Evolutionary conservation across 202 grass and related monocot genomes (phyloP).

Genomic region (Schoenoplectus triqueter): DNA sequence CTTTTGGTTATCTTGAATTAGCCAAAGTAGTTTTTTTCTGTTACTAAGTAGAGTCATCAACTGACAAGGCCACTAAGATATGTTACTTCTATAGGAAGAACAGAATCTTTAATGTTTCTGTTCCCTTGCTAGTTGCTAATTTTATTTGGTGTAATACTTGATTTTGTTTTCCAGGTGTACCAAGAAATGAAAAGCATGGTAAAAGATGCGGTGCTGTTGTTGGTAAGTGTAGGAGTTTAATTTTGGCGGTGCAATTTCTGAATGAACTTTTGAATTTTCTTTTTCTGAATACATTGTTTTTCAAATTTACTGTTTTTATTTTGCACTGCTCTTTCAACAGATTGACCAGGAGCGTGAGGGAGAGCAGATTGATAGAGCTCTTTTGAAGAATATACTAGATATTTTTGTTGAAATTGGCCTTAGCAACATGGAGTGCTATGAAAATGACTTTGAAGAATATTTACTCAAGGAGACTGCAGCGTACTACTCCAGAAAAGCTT

Average conservation of each 20-base stretch:
- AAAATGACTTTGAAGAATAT: conserved; percentile 87
- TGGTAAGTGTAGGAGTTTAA: conserved; percentile 58
- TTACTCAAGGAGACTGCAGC: conserved; percentile 89
- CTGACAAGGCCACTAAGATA: conserved; percentile 19
- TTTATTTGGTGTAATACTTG: conserved; percentile 24
- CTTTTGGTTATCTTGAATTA: neutral
- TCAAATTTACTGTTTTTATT: neutral
- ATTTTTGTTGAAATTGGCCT: conserved; percentile 99
- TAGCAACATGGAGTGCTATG: conserved; percentile 84
- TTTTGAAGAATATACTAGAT: conserved; percentile 95
- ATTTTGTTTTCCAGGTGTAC: conserved; percentile 67
- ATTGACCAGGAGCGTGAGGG: conserved; percentile 95
- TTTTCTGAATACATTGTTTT: neutral
- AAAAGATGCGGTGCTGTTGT: conserved; percentile 81
- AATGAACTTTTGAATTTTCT: neutral
- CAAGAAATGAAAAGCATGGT: conserved; percentile 89
- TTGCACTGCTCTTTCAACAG: conserved; percentile 46
- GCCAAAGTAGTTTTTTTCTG: neutral
- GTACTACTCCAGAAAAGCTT: conserved; percentile 96
- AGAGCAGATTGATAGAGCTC: conserved; percentile 88
- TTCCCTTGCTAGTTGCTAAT: conserved; percentile 31
- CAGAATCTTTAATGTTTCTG: neutral
- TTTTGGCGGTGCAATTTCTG: conserved; percentile 9
- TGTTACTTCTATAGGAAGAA: neutral
- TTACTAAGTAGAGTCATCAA: conserved; percentile 28